Percentiles rank a stretch among this genome's conserved stretches.
Conservation (phyloP, 2,329 filamentous ascomycete species). For the Fusarium coffeatum region DNA sequence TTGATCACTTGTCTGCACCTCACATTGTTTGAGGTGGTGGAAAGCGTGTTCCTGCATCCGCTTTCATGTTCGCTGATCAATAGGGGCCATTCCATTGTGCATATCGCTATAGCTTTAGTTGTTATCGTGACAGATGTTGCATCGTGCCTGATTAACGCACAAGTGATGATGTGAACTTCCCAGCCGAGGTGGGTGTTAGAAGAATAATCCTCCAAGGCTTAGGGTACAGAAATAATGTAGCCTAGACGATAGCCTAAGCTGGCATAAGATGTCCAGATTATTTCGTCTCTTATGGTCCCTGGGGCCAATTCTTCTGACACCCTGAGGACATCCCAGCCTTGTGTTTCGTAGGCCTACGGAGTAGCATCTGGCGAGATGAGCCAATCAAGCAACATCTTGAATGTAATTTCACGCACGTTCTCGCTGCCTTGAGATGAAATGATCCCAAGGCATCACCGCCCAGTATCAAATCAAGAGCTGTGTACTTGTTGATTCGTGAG, state of each 20-base stretch:
- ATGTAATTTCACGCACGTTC: conserved; percentile 2
- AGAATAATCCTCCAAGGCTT: too few species aligned
- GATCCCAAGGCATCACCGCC: conserved; percentile 24
- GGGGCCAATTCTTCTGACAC: too few species aligned
- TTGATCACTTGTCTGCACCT: conserved; percentile 27
- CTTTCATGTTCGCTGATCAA: background rate
- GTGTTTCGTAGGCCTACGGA: background rate
- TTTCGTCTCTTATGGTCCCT: too few species aligned
- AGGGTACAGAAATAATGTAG: too few species aligned
- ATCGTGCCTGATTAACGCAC: conserved; percentile 40
- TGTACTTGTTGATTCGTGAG: conserved; percentile 26
- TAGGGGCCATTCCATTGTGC: conserved; percentile 1
- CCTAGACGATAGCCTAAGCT: too few species aligned
- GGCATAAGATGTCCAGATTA: too few species aligned
- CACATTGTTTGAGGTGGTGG: background rate
- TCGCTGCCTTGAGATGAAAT: conserved; percentile 21
- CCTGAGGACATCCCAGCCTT: conserved; percentile 8
- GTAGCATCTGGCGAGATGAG: background rate
- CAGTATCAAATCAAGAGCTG: conserved; percentile 7
- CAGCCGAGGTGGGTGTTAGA: too few species aligned
- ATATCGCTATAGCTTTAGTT: background rate
- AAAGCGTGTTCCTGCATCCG: conserved; percentile 11
- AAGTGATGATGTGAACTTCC: conserved; percentile 19
- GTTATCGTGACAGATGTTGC: conserved; percentile 17
- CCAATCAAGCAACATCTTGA: conserved; percentile 17